Evolutionary conservation across 345 rosid species (phyloP).

Genomic region (Hibiscus mutabilis): DNA sequence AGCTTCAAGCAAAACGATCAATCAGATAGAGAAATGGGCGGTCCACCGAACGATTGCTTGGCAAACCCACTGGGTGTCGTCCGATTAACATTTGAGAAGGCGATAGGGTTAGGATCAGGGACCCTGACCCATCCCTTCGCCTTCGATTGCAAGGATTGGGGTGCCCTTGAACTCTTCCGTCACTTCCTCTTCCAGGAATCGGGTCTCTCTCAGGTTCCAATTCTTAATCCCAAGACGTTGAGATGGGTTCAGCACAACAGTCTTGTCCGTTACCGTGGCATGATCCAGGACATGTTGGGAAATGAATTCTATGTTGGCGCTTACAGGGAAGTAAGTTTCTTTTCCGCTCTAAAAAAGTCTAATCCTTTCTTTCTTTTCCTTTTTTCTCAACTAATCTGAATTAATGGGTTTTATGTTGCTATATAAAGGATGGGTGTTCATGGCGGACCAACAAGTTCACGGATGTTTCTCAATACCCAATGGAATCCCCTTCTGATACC

Average conservation of each 20-base stretch:
- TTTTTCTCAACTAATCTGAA: background rate
- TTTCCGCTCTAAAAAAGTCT: background rate
- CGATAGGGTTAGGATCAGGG: conserved; percentile 52
- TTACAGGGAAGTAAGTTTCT: conserved; percentile 27
- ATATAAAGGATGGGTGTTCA: conserved; percentile 28
- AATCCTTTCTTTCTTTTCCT: too few relatives aligned
- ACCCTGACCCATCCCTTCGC: conserved; percentile 50
- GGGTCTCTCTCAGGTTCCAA: conserved; percentile 64
- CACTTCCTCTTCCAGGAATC: conserved; percentile 61
- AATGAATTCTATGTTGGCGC: conserved; percentile 94
- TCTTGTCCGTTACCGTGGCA: conserved; percentile 80
- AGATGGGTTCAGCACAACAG: conserved; percentile 57
- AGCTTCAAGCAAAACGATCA: background rate
- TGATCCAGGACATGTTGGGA: conserved; percentile 97
- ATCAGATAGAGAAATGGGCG: conserved; percentile 43
- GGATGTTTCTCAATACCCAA: conserved; percentile 52
- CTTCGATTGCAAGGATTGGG: conserved; percentile 90
- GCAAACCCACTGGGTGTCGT: conserved; percentile 89
- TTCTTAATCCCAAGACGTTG: conserved; percentile 42
- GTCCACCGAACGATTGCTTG: conserved; percentile 73
- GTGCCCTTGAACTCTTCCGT: conserved; percentile 70
- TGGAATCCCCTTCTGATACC: conserved; percentile 45
- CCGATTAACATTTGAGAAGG: conserved; percentile 65
- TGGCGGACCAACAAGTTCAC: conserved; percentile 91
- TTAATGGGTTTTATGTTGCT: background rate